Percentiles rank a stretch among this genome's conserved stretches.
These are phyloP conservation scores for Saccharum officinarum DNA, from an alignment of 176 grass and related monocot genomes.

Conservation along the genomic window DNA sequence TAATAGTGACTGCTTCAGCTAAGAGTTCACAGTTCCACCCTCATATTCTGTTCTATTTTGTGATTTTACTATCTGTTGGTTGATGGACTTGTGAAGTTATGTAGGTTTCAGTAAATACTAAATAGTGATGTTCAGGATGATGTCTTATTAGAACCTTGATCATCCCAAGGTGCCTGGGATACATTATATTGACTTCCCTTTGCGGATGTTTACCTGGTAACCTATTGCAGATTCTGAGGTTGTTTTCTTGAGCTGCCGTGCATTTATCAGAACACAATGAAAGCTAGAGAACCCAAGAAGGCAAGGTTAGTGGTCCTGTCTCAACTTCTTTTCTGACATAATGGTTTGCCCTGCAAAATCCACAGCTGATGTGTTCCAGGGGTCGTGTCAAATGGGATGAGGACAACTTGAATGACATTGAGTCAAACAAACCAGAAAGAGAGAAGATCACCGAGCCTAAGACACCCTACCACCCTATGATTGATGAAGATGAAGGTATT, in stretches of 20 bases:
- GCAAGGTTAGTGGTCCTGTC: constrained; percentile 17
- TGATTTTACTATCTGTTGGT: not conserved
- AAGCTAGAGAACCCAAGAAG: constrained; percentile 30
- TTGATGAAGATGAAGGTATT: constrained; percentile 74
- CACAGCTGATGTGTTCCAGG: constrained; percentile 24
- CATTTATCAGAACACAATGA: not conserved
- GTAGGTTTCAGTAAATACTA: not conserved
- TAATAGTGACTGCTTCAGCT: not conserved
- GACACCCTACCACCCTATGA: constrained; percentile 76
- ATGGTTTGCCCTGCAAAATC: not conserved
- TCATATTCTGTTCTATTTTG: not conserved
- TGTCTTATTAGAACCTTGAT: not conserved
- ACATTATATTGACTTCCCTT: not conserved
- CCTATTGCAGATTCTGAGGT: constrained; percentile 7
- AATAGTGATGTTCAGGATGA: not conserved
- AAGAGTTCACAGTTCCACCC: not conserved
- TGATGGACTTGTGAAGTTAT: not conserved
- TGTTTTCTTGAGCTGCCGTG: not conserved
- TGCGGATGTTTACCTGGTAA: constrained; percentile 10
- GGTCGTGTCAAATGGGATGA: constrained; percentile 73
- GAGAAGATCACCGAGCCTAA: constrained; percentile 92
- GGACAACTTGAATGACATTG: constrained; percentile 75
- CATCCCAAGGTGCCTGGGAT: not conserved
- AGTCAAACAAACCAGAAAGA: constrained; percentile 74
- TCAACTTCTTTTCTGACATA: not conserved